Base-by-base conservation (phyloP, 306 rosid species). In the Ammopiptanthus mongolicus region DNA sequence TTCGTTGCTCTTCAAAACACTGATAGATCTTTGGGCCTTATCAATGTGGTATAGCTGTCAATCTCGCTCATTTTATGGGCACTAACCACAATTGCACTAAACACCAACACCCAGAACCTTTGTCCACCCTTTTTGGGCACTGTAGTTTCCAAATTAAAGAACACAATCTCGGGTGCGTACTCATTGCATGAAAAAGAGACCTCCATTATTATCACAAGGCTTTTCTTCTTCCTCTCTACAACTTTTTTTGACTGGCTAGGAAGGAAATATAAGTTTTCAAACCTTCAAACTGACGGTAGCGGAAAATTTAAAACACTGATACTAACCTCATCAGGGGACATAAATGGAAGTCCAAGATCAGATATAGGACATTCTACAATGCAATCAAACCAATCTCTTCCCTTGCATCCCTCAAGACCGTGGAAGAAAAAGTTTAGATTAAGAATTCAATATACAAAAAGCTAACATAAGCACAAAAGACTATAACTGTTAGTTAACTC, bases 331-430 rank as follows among this genome's bases (percentile, higher is more conserved):
- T 80, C 72, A 14, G 86, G 23, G 28, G 92, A 39, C 95, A 88
- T 88, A 86, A 90, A 91, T 11, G 98, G 98, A 80, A 95, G 98
- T 79, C 97, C 98, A n/a, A 91, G 61, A 59, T 87, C 91, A 31
- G 88, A 81, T 69, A 91, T 70, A 37, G 92, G 86, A 68, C 66
- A 78, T n/a, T 82, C 62, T 25, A 91, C 81, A 73, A 90, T 95
- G 81, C 88, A 77, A 71, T 88, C 98, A 59, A 91, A 95, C 98
- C 97, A 95, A 71, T 95, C 98, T 82, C 93, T 84, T 82, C 97
- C 85, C 65, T 42, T 65, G 82, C 85, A 95, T 78, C 84, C 84
- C 68, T 88, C 86, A 3, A 91, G 97, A 69, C 98, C 33, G 56
- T 64, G 48, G 31, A 64, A 37, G 72, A 56, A 29, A 46, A 70